A percentile compares a stretch with the other conserved stretches of the same genome.
Evolutionary conservation across 495 filamentous ascomycete species (phyloP).

Genomic region (Aspergillus haitiensis): DNA sequence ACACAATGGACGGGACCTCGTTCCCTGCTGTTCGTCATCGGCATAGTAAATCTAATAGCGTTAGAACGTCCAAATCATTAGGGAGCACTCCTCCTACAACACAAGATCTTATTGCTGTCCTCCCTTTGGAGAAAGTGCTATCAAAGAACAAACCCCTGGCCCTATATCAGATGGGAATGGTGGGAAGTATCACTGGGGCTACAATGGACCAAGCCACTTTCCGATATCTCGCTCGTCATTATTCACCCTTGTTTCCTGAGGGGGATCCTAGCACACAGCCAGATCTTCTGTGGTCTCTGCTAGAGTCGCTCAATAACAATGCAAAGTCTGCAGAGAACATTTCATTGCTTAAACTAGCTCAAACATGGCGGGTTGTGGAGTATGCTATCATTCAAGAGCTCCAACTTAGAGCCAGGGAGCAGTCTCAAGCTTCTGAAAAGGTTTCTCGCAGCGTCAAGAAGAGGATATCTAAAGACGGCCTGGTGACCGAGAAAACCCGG

Average conservation of each 20-base stretch:
- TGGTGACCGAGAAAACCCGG: constrained; percentile 28
- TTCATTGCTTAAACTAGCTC: constrained; percentile 62
- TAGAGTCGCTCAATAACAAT: constrained; percentile 59
- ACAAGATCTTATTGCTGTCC: constrained; percentile 46
- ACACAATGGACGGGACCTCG: constrained; percentile 59
- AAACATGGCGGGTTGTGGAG: constrained; percentile 72
- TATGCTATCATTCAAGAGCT: constrained; percentile 63
- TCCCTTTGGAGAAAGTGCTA: constrained; percentile 63
- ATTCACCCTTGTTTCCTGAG: constrained; percentile 46
- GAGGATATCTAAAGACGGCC: constrained; percentile 38
- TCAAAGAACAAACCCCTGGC: constrained; percentile 52
- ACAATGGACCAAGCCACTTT: constrained; percentile 55
- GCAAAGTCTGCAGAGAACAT: constrained; percentile 60
- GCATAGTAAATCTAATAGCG: constrained; percentile 34
- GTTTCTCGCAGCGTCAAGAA: constrained; percentile 29
- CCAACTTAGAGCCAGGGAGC: constrained; percentile 55
- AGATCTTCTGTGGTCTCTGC: constrained; percentile 47
- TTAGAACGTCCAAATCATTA: constrained; percentile 42
- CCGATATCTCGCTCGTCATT: constrained; percentile 59
- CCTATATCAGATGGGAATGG: constrained; percentile 60
- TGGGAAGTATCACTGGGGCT: constrained; percentile 58
- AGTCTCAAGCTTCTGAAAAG: constrained; percentile 38
- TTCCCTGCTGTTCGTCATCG: constrained; percentile 51
- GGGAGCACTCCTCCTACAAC: constrained; percentile 59
- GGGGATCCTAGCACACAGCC: constrained; percentile 27